phyloP scores from a whole-genome alignment of 305 asterid genomes.

The Solanum hybrid region DNA sequence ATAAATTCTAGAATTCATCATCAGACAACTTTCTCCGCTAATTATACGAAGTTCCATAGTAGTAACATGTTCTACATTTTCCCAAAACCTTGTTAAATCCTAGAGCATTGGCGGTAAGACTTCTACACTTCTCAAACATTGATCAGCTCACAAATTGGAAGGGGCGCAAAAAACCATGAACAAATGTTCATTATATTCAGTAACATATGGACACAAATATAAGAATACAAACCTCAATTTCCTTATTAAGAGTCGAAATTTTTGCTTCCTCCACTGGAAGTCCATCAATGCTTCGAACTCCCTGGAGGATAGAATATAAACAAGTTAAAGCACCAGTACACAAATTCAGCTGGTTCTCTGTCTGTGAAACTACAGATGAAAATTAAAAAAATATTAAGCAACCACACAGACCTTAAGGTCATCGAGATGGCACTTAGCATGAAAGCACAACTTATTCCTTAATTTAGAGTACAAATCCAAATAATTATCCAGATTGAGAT shows the following conservation, averaged over 20 bases:
- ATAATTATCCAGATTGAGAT: conserved; percentile 34
- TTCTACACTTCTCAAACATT: not conserved
- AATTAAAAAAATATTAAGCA: not conserved
- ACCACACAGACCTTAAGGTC: conserved; percentile 41
- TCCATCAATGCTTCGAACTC: conserved; percentile 22
- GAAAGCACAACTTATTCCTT: conserved; percentile 37
- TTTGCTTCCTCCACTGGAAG: conserved; percentile 26
- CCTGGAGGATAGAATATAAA: conserved; percentile 19
- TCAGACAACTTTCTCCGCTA: not conserved
- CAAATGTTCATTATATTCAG: not conserved
- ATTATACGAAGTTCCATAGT: not conserved
- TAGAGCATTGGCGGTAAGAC: not conserved
- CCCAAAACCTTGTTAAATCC: not conserved
- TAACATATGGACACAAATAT: not conserved
- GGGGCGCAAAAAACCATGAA: not conserved
- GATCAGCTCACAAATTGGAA: not conserved
- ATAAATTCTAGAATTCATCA: not conserved
- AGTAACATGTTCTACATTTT: not conserved
- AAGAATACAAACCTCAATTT: conserved; percentile 41
- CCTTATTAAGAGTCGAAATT: conserved; percentile 24
- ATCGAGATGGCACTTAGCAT: conserved; percentile 34
- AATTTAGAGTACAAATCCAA: conserved; percentile 56
- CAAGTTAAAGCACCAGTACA: not conserved
- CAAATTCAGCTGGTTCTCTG: not conserved
- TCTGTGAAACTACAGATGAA: not conserved